These are phyloP conservation scores for Eucalyptus lansdowneana DNA, from an alignment of 345 rosid species.

Conservation along the genomic window DNA sequence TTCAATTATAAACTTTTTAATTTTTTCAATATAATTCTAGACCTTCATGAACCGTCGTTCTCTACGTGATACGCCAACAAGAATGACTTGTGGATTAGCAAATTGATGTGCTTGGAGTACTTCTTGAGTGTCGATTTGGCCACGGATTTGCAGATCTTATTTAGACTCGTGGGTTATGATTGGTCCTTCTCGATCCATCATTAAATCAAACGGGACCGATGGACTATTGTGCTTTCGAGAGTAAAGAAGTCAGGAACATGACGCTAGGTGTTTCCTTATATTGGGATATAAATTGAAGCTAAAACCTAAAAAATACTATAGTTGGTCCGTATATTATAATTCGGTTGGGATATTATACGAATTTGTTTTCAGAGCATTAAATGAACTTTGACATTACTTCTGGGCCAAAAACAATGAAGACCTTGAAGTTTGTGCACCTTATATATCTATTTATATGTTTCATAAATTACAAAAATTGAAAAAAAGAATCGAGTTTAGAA, in stretches of 20 bases:
- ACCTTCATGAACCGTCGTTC: not conserved
- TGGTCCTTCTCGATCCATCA: not conserved
- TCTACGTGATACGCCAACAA: not conserved
- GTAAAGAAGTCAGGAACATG: not conserved
- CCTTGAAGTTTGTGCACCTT: not conserved
- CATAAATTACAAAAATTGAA: not conserved
- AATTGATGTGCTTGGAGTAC: not conserved
- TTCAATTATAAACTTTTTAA: accelerated
- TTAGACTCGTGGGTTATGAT: not conserved
- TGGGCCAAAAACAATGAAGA: not conserved
- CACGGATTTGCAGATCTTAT: not conserved
- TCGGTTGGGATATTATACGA: not conserved
- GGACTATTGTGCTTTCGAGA: not conserved
- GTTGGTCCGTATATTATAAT: not conserved
- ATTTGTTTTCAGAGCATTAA: not conserved
- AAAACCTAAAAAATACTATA: not conserved
- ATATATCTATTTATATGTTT: not conserved
- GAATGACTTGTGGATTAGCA: not conserved
- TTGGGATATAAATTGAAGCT: not conserved
- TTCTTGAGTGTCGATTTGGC: not conserved
- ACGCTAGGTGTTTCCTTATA: not conserved
- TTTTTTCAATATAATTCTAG: not conserved
- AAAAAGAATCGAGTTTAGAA: not conserved
- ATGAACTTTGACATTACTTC: not conserved
- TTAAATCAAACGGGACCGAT: not conserved